Conservation (phyloP, 768 basidiomycete genomes). For the Lepiota brunneoincarnata region DNA sequence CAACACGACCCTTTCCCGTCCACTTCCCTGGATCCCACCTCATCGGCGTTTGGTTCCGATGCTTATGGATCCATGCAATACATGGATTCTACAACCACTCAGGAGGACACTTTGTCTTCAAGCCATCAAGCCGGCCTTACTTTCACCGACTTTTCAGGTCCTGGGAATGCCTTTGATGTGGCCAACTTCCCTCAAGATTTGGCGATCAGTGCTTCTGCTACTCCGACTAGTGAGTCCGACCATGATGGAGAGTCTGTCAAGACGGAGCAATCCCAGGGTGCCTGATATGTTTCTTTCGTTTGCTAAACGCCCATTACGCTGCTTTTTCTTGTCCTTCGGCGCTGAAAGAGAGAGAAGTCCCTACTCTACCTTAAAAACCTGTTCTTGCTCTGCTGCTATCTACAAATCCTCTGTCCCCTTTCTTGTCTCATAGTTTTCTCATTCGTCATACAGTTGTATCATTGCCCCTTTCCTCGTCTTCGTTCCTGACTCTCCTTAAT, state of each 20-base stretch:
- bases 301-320: constrained; percentile 5
- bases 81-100: constrained; percentile 67
- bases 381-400: constrained; percentile 15
- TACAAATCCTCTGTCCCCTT: constrained; percentile 5
- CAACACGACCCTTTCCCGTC: constrained; percentile 72
- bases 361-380: neutral
- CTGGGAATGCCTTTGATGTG: constrained; percentile 69
- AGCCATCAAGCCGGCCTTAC: constrained; percentile 63
- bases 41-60: constrained; percentile 63
- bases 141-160: constrained; percentile 66
- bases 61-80: constrained; percentile 70
- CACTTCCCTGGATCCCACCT: constrained; percentile 62
- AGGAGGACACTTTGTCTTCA: constrained; percentile 59
- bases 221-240: constrained; percentile 58
- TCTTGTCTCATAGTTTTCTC: constrained; percentile 12
- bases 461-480: constrained; percentile 14
- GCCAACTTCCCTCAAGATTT: constrained; percentile 67
- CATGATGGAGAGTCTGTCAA: constrained; percentile 65
- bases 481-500: constrained; percentile 7
- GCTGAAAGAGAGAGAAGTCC: constrained; percentile 1
- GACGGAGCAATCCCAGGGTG: constrained; percentile 47
- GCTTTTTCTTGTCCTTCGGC: constrained; percentile 18
- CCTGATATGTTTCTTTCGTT: constrained; percentile 23
- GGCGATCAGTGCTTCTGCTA: constrained; percentile 50
- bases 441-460: constrained; percentile 21